Conservation (phyloP, 1,139 yeast species). For the Pichia sp. region DNA sequence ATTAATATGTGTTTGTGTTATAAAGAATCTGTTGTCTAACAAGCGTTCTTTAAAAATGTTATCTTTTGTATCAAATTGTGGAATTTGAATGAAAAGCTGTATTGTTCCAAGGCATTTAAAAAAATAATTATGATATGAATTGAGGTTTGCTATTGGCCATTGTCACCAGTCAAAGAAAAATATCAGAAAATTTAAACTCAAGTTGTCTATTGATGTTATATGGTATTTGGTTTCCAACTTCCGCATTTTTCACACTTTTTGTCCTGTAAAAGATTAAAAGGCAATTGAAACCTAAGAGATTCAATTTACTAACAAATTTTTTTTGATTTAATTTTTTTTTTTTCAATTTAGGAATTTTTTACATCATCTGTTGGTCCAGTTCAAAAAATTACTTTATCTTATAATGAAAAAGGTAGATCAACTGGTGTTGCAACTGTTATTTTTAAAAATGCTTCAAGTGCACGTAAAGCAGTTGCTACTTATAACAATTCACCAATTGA, state of each 20-base stretch:
- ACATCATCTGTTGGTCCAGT: conserved; percentile 86
- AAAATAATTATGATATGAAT: neutral
- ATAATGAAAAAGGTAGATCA: conserved; percentile 84
- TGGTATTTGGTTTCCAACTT: too few species aligned
- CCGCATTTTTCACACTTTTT: too few species aligned
- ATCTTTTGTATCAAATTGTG: neutral
- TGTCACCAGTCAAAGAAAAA: too few species aligned
- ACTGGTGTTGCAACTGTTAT: conserved; percentile 87
- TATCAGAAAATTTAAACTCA: too few species aligned
- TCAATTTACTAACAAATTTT: conserved; percentile 15
- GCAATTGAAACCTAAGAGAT: neutral
- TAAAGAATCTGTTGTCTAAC: too few species aligned
- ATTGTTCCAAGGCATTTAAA: neutral
- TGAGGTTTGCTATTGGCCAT: too few species aligned
- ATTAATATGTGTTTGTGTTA: too few species aligned
- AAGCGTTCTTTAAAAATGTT: too few species aligned
- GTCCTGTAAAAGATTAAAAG: neutral
- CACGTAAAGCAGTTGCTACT: conserved; percentile 70
- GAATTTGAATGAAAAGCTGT: neutral
- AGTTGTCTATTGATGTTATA: too few species aligned
- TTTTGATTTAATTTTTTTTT: conserved; percentile 1
- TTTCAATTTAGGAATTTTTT: conserved; percentile 71
- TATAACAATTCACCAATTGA: conserved; percentile 94
- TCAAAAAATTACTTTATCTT: conserved; percentile 60
- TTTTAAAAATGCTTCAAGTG: conserved; percentile 63